Base-by-base conservation (phyloP, 805 yeast genomes). In the Yarrowia sp. region DNA sequence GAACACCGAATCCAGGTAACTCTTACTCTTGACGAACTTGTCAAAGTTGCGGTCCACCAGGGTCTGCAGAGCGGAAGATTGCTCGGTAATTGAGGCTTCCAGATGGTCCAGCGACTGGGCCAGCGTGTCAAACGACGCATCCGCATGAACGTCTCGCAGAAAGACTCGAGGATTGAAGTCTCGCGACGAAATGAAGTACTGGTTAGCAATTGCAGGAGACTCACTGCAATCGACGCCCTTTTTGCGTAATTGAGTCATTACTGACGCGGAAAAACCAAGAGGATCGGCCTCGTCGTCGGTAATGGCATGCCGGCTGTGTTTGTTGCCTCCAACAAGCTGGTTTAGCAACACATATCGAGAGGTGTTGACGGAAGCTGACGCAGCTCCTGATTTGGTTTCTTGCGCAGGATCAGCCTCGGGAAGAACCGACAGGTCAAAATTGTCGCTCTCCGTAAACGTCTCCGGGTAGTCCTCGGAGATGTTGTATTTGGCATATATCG, bases 1-100 rank as follows among this genome's bases (percentile, higher is more conserved):
- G 70, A 86, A 84, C 4, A 89, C 86, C 36, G 82, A 82, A 74
- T 89, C 93, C 45, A 90, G 77, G 3, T 85, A 80, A 32, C 88
- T 84, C 73, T 90, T 90, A 36, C 88, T 82, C 71, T 84, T 84
- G 41, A 90, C 90, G 71, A 88, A 89, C 72, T 83, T 82, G 67
- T 85, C 84, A 72, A 86, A 88, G 74, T 89, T 90, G 14, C 82
- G 77, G 71, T 86, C 86, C 15, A 89, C 86, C 50, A 87, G 76
- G 15, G 75, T 73, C 69, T 84, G 83, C 73, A 88, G 76, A 19
- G 83, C 84, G 9, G 81, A 79, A 46, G 86, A 84, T 71, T 85
- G 85, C 1, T 81, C 77, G 8, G 81, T 79, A 41, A 89, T 82
- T 22, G 85, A 81, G 32, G 74, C 71, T 69, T 87, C 88, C 61